phyloP scores from a whole-genome alignment of 2,329 filamentous ascomycete genomes.

The Stachybotrys elegans region DNA sequence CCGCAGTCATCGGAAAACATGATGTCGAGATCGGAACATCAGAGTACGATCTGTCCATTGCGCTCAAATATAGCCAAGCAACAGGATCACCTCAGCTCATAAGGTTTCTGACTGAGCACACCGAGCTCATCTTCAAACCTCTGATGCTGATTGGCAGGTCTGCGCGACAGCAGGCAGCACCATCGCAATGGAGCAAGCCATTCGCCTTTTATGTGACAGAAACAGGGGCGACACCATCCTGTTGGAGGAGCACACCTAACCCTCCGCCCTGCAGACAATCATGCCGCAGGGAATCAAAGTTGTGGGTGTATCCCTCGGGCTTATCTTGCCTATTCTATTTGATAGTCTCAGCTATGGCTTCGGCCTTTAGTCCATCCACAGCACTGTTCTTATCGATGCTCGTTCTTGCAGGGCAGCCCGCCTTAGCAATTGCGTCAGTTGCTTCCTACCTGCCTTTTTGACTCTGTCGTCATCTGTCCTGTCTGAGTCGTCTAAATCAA shows the following conservation, averaged over 20 bases:
- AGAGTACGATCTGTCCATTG: constrained; percentile 32
- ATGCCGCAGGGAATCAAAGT: constrained; percentile 57
- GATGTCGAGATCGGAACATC: background rate
- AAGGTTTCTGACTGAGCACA: constrained; percentile 69
- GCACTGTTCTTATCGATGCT: too few species aligned
- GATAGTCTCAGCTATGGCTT: too few species aligned
- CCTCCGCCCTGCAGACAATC: constrained; percentile 56
- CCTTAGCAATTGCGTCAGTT: too few species aligned
- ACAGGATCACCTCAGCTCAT: constrained; percentile 63
- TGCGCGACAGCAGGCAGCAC: constrained; percentile 64
- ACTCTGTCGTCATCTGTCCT: too few species aligned
- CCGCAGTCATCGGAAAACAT: background rate
- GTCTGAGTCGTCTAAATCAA: too few species aligned
- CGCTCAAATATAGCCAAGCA: constrained; percentile 68
- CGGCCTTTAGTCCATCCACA: too few species aligned
- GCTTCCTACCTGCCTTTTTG: too few species aligned
- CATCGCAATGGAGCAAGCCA: constrained; percentile 58
- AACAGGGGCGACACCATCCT: constrained; percentile 59
- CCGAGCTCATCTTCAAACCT: constrained; percentile 66
- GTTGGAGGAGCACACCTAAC: constrained; percentile 53
- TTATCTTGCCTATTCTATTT: too few species aligned
- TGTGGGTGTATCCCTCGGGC: constrained; percentile 51
- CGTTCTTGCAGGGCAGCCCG: too few species aligned
- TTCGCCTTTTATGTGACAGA: constrained; percentile 52
- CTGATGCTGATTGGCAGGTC: constrained; percentile 68